Evolutionary conservation across 169 alveolate species (phyloP).

Genomic region (Cyclospora cayetanensis): DNA sequence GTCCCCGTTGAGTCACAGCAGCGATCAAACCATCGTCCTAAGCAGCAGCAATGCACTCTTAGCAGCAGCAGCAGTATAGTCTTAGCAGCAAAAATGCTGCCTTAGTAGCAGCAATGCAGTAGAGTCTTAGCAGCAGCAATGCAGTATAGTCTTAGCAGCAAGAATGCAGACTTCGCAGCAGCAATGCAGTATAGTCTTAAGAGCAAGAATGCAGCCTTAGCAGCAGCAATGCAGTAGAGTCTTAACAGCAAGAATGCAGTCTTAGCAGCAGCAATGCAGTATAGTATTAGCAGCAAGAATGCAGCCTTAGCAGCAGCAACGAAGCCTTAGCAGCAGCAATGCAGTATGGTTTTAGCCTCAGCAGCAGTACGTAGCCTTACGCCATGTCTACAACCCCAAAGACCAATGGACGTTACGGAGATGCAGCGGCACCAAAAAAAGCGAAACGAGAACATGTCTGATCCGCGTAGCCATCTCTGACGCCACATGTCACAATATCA

Average conservation of each 20-base stretch:
- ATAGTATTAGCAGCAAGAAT: no score
- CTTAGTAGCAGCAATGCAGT: neutral
- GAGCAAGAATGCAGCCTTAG: neutral
- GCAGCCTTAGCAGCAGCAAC: constrained; percentile 9
- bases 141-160: neutral
- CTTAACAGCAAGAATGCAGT: neutral
- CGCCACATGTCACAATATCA: no score
- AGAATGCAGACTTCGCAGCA: neutral
- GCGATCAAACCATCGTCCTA: no score
- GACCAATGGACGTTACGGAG: constrained; percentile 4
- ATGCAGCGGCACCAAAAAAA: constrained; percentile 33
- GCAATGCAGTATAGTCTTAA: neutral
- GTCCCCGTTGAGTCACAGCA: no score
- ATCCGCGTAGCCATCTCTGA: constrained; percentile 28
- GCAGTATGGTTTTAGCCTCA: constrained; percentile 13
- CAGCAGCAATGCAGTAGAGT: no score
- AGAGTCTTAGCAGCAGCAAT: neutral
- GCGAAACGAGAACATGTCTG: constrained; percentile 24
- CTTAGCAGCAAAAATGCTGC: neutral
- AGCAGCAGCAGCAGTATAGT: neutral
- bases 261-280: no score
- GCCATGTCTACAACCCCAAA: constrained; percentile 1
- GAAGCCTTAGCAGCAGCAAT: constrained; percentile 6
- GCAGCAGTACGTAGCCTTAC: constrained; percentile 33
- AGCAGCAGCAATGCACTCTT: neutral